Evolutionary conservation across 164 flowering plant genomes (phyloP).

Genomic region (Stephania cephalantha): DNA sequence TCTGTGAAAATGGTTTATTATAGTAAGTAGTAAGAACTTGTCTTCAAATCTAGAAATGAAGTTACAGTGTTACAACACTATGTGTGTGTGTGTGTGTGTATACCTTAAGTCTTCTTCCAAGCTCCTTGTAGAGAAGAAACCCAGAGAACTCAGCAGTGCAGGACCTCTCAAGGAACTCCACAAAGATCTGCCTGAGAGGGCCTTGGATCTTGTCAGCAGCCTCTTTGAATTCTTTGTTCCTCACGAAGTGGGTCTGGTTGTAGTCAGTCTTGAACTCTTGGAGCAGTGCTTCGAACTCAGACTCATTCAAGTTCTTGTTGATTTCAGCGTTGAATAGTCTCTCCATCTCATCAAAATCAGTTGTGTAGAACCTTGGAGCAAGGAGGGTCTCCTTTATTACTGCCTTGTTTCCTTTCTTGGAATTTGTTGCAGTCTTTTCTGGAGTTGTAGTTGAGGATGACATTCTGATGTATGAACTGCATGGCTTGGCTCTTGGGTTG

Average conservation of each 20-base stretch:
- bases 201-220: conserved; percentile 91
- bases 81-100: conserved; percentile 11
- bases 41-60: no score
- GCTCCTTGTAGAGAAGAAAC: conserved; percentile 93
- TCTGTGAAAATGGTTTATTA: conserved; percentile 37
- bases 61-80: no score
- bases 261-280: conserved; percentile 97
- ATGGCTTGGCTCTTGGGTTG: conserved; percentile 12
- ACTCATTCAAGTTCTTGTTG: conserved; percentile 75
- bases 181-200: conserved; percentile 81
- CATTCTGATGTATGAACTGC: conserved; percentile 30
- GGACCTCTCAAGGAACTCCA: conserved; percentile 95
- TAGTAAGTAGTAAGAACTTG: not conserved
- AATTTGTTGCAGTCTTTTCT: conserved; percentile 18
- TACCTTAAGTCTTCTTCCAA: conserved; percentile 97
- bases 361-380: conserved; percentile 94
- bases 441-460: conserved; percentile 32
- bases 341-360: conserved; percentile 98
- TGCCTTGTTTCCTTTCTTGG: conserved; percentile 40
- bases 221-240: conserved; percentile 96
- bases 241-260: conserved; percentile 93
- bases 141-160: conserved; percentile 99
- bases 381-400: conserved; percentile 76
- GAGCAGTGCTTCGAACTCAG: conserved; percentile 78
- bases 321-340: conserved; percentile 83